Evolutionary conservation across 345 rosid genomes (phyloP).

Genomic region (Murraya koenigii): DNA sequence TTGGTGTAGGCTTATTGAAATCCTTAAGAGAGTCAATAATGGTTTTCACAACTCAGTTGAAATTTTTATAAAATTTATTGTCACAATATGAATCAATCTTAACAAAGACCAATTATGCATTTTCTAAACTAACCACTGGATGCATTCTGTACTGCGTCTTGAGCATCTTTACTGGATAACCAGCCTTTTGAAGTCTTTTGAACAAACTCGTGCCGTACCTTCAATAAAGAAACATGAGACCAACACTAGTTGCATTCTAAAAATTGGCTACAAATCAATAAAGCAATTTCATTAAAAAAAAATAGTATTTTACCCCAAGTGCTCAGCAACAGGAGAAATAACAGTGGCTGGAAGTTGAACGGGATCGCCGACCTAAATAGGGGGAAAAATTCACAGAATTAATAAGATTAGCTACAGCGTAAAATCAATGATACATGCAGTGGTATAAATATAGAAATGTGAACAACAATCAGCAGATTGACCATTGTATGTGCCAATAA

Average conservation of each 20-base stretch:
- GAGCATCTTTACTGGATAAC: constrained; percentile 92
- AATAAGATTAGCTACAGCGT: not conserved
- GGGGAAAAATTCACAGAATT: not conserved
- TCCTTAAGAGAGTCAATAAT: not conserved
- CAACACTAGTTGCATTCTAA: no score
- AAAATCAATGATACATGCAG: constrained; percentile 6
- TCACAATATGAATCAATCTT: not conserved
- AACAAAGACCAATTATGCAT: not conserved
- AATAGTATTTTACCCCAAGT: constrained; percentile 55
- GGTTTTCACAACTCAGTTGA: not conserved
- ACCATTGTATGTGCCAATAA: not conserved
- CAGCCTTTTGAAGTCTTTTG: constrained; percentile 93
- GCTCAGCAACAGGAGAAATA: constrained; percentile 74
- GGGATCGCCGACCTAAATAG: constrained; percentile 84
- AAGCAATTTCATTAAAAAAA: not conserved
- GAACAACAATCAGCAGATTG: not conserved
- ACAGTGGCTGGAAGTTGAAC: constrained; percentile 98
- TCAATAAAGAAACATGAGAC: no score
- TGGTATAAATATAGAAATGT: not conserved
- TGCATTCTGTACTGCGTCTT: constrained; percentile 96
- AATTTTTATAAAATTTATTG: not conserved
- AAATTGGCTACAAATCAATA: not conserved
- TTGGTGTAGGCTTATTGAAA: not conserved
- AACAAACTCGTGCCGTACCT: constrained; percentile 94
- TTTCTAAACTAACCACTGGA: constrained; percentile 65